Conservation (phyloP, 139 green algal genomes). For the Volvox reticuliferus region DNA sequence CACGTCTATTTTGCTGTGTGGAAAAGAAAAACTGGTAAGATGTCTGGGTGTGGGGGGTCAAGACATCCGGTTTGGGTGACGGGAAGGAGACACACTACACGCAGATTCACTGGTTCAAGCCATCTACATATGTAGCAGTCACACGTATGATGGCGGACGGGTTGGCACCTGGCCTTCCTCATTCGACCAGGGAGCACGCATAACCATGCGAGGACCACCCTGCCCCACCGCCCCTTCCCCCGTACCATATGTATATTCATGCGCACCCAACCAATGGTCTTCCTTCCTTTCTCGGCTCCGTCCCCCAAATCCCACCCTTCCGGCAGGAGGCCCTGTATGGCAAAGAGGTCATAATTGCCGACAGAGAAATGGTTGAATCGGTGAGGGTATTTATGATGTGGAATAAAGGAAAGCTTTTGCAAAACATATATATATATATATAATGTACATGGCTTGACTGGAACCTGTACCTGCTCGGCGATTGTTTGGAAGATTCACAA, state of each 20-base stretch:
- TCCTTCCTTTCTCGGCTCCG: not conserved
- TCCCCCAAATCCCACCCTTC: not conserved
- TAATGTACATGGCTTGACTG: too few species aligned
- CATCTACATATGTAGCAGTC: not conserved
- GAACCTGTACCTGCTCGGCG: not conserved
- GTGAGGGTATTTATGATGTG: constrained; percentile 51
- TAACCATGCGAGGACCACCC: not conserved
- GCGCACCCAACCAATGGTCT: not conserved
- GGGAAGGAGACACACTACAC: too few species aligned
- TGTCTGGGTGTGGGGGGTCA: too few species aligned
- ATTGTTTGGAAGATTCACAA: not conserved
- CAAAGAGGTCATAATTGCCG: constrained; percentile 88
- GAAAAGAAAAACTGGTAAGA: constrained; percentile 85
- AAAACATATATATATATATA: too few species aligned
- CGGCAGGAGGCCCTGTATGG: constrained; percentile 95
- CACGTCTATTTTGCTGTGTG: constrained; percentile 95
- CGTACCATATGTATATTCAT: not conserved
- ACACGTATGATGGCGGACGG: not conserved
- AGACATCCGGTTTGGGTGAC: too few species aligned
- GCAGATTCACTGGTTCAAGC: too few species aligned
- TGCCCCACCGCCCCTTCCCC: not conserved
- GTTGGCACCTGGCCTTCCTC: too few species aligned
- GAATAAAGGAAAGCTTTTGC: not conserved
- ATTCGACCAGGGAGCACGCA: not conserved
- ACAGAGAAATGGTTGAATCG: constrained; percentile 96